phyloP scores from a whole-genome alignment of 345 rosid genomes.

The Cochlearia excelsa region DNA sequence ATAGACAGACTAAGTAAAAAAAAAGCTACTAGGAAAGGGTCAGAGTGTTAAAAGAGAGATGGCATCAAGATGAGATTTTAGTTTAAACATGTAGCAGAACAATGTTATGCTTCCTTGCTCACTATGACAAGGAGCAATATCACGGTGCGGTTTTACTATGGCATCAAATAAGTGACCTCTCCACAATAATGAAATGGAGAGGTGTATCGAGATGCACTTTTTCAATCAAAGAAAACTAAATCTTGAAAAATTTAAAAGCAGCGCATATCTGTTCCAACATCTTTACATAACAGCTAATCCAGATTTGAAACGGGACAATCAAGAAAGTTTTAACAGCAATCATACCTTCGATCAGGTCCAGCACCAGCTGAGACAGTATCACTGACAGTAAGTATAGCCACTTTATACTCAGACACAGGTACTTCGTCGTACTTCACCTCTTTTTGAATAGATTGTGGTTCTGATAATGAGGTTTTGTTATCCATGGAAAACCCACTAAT shows the following conservation, averaged over 20 bases:
- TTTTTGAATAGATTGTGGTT: slow-evolving; percentile 37
- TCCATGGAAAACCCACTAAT: slow-evolving; percentile 35
- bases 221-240: slow-evolving; percentile 1
- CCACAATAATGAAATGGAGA: slow-evolving; percentile 61
- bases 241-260: neutral
- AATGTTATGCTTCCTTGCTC: slow-evolving; percentile 42
- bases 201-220: slow-evolving; percentile 80
- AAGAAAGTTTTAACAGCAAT: slow-evolving; percentile 17
- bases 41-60: neutral
- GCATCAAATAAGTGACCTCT: slow-evolving; percentile 85
- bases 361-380: slow-evolving; percentile 84
- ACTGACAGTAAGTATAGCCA: slow-evolving; percentile 83
- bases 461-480: slow-evolving; percentile 34
- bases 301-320: slow-evolving; percentile 10
- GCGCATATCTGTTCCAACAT: neutral
- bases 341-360: slow-evolving; percentile 92
- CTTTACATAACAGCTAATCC: slow-evolving; percentile 4
- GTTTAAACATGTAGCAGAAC: slow-evolving; percentile 52
- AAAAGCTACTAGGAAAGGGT: slow-evolving; percentile 7
- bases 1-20: neutral
- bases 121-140: slow-evolving; percentile 58
- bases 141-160: slow-evolving; percentile 55
- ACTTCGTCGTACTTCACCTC: slow-evolving; percentile 31
- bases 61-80: slow-evolving; percentile 1
- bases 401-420: slow-evolving; percentile 44